Base-by-base conservation (phyloP, 2,329 filamentous ascomycete species). In the Penicillium sp. region DNA sequence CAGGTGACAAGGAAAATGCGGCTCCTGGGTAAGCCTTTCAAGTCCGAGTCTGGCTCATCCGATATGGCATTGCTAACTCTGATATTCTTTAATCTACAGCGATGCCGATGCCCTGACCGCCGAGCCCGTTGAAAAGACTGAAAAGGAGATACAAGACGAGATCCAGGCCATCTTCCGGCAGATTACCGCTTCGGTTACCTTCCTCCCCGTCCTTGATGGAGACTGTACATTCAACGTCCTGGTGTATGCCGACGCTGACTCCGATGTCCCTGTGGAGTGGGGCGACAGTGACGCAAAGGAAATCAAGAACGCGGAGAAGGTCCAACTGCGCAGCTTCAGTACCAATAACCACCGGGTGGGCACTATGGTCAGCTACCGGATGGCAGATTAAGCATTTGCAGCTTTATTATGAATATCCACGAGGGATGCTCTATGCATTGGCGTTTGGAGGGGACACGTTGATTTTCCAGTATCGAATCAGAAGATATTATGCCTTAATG, bases 211-310 rank as follows among this genome's bases (percentile, higher is more conserved):
- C 79, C 85, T 99, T 6, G 88, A 91, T 60, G 93, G 93, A 42
- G 91, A 96, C 75, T 99, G 93, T 81, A 98, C 95, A 11, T 99
- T 99, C 82, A 99, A 99, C 71, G 93, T 99, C 48, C 84, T 99
- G 42, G 95, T 99, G 3, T 99, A 99, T 73, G 95, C 95, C 52
- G 93, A 99, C 73, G 93, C 93, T 19, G 93, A 98, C 76, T 95
- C 90, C 57, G 93, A 98, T 48, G 95, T 99, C 14, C 95, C 95
- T 4, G 88, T 99, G 57, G 95, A 99, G 75, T 99, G 95, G 95
- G 95, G 95, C 47, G 95, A 99, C 78, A 96, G 92, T 66, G 95
- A 98, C 75, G 93, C 93, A 54, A 97, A 96, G 80, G 95, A 99
- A 81, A 97, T 99, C 65, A 83, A 88, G 72, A 91, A 95, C 68